Evolutionary conservation across 257 asterid genomes (phyloP), one percentile per base, ranked within the genome.

Genomic region (Solanum peruvianum): DNA sequence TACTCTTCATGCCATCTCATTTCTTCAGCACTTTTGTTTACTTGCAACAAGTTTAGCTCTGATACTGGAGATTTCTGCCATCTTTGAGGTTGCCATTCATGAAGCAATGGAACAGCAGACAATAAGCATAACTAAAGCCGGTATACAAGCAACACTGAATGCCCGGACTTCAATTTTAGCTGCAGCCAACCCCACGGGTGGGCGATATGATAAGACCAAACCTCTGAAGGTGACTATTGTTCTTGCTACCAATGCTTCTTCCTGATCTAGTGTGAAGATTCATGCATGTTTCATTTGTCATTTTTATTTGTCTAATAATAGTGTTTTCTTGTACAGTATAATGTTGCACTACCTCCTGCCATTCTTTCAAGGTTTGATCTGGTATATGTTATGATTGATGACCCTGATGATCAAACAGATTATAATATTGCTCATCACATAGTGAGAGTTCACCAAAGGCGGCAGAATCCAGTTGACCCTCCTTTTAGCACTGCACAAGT

Each of bases 61-160:
- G 39, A 72, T 88, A 14, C 85, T 49, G 83, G 49, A 33, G 37
- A 25, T 82, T 60, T 52, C 9, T 77, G 87, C 33, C 72, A 75
- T 42, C 84, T 87, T 90, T 72, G 87, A 97, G 99, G 99, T 97
- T 89, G 99, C 99, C 88, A 97, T 97, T 88, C 99, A 97, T 83
- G 99, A 97, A 92, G 99, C 99, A 86, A 97, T 97, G 99, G 99
- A 97, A 88, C 99, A 97, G 88, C 99, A 97, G 90, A 97, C 99
- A 3, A 97, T 97, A 93, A 97, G 99, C 94, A 96, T 97, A 88
- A 97, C 99, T 47, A 97, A 97, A 91, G 99, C 99, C 77, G 99
- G 99, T 88, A 97, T 97, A 89, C 99, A 97, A 91, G 99, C 99
- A 88, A 97, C 99, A 80, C 81, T 97, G 88, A 97, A 97, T 93